phyloP scores from a whole-genome alignment of 768 basidiomycete genomes.

The Mrakia blollopis region DNA sequence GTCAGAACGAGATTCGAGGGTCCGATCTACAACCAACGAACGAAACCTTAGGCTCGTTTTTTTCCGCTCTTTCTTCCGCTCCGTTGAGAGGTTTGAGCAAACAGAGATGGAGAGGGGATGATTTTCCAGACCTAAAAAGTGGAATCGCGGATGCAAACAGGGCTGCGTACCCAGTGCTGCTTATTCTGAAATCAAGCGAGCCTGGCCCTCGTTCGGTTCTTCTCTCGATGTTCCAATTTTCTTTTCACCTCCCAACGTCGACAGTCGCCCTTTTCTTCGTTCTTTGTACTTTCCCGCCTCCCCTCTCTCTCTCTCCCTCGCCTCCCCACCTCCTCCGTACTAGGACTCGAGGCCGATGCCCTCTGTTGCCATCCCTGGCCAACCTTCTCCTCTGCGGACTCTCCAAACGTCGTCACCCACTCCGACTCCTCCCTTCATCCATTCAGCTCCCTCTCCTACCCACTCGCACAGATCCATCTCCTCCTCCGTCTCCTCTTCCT shows the following conservation, averaged over 20 bases:
- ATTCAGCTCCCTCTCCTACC: not conserved
- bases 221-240: too few relatives aligned
- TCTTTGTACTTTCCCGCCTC: not conserved
- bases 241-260: not conserved
- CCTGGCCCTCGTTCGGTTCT: too few relatives aligned
- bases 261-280: not conserved
- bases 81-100: too few relatives aligned
- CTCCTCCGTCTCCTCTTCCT: conserved; percentile 5
- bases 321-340: too few relatives aligned
- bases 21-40: not conserved
- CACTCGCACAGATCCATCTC: conserved; percentile 2
- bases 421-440: not conserved
- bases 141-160: too few relatives aligned
- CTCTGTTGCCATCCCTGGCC: conserved; percentile 6
- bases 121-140: too few relatives aligned
- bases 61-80: not conserved
- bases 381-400: conserved; percentile 12
- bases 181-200: too few relatives aligned
- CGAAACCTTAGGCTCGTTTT: not conserved
- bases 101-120: too few relatives aligned
- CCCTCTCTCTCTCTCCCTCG: not conserved
- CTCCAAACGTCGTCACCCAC: not conserved
- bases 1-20: too few relatives aligned
- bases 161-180: too few relatives aligned
- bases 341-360: not conserved